Evolutionary conservation across 2,329 filamentous ascomycete species (phyloP).

Genomic region (Botrytis pseudocinerea): DNA sequence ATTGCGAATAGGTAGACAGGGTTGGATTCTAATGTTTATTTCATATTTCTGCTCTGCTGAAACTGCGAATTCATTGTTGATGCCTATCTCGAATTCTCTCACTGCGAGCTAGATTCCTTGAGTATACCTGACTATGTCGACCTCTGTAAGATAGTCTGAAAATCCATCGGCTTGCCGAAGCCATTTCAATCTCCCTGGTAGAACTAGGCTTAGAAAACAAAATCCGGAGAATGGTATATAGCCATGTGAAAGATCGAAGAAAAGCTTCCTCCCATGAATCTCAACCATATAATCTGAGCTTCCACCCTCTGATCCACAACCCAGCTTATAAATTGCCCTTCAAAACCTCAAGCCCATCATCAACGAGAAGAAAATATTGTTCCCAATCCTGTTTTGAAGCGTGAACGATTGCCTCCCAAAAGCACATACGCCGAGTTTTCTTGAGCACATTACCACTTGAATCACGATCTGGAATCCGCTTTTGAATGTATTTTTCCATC

Average conservation of each 20-base stretch:
- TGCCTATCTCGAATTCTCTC: neutral
- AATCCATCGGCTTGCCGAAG: neutral
- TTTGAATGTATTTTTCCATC: neutral
- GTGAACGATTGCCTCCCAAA: neutral
- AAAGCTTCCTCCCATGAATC: neutral
- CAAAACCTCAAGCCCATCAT: neutral
- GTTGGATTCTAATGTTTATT: neutral
- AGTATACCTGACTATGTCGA: neutral
- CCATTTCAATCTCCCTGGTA: neutral
- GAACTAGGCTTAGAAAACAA: neutral
- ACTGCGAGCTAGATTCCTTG: neutral
- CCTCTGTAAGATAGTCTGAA: neutral
- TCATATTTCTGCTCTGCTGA: accelerated
- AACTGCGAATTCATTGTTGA: neutral
- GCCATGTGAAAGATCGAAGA: neutral
- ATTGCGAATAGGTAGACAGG: neutral
- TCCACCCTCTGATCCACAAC: neutral
- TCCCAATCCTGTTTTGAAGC: neutral
- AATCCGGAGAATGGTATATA: neutral
- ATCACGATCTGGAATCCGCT: neutral
- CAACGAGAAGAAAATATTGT: neutral
- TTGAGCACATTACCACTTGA: no score
- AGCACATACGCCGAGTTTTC: neutral
- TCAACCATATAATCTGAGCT: neutral
- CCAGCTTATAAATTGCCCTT: neutral